phyloP scores from a whole-genome alignment of 2,329 filamentous ascomycete species.

The Microascus cirrosus region DNA sequence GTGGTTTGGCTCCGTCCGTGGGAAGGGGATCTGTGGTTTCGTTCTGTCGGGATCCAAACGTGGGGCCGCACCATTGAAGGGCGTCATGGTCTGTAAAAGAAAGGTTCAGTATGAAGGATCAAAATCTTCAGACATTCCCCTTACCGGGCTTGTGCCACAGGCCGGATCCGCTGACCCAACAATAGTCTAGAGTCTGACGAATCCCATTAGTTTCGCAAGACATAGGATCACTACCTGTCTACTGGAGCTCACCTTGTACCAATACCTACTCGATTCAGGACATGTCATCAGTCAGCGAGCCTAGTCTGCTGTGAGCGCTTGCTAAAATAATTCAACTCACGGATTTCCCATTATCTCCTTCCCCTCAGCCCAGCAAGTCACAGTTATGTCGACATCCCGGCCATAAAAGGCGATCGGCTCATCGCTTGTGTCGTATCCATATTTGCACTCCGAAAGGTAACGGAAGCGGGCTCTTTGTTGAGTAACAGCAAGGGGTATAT shows the following conservation, averaged over 20 bases:
- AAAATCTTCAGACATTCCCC: too few species aligned
- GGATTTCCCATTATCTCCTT: neutral
- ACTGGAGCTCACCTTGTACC: constrained; percentile 8
- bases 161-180: constrained; percentile 5
- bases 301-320: too few species aligned
- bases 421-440: neutral
- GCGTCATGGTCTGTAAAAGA: too few species aligned
- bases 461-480: constrained; percentile 1
- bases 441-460: constrained; percentile 7
- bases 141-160: constrained; percentile 4
- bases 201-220: neutral
- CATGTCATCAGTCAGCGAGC: too few species aligned
- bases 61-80: neutral
- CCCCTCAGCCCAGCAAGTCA: constrained; percentile 5
- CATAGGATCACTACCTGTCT: too few species aligned
- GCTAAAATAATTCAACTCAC: constrained; percentile 4
- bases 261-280: neutral
- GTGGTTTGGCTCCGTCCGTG: too few species aligned
- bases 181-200: constrained; percentile 5
- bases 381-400: constrained; percentile 2
- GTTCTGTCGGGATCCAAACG: neutral
- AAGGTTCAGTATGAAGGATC: too few species aligned
- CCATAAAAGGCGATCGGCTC: constrained; percentile 5
- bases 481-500: constrained; percentile 2
- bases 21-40: too few species aligned